phyloP scores from a whole-genome alignment of 2,329 filamentous ascomycete genomes.

The Diplodia intermedia region DNA sequence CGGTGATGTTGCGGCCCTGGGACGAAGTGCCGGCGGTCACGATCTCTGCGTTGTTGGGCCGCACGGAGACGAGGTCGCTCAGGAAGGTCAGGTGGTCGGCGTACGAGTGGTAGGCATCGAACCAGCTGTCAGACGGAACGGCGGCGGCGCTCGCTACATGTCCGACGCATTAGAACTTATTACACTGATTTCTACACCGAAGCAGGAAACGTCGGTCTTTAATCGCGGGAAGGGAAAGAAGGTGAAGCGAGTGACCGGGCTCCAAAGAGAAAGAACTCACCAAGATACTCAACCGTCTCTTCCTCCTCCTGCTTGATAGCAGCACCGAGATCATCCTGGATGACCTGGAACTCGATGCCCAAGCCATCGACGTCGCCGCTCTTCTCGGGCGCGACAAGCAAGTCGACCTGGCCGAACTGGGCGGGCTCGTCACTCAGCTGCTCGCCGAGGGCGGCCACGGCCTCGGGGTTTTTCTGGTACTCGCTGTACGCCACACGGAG shows the following conservation, averaged over 20 bases:
- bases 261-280: constrained; percentile 34
- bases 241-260: background rate
- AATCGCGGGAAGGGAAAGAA: no score
- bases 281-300: constrained; percentile 39
- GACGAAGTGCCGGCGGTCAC: constrained; percentile 44
- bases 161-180: background rate
- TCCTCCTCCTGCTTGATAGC: constrained; percentile 43
- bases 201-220: background rate
- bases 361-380: constrained; percentile 42
- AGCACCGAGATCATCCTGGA: constrained; percentile 47
- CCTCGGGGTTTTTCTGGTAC: constrained; percentile 39
- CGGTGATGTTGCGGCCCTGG: constrained; percentile 44
- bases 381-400: constrained; percentile 47
- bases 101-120: constrained; percentile 47
- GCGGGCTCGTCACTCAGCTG: constrained; percentile 46
- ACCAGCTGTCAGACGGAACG: constrained; percentile 47
- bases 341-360: constrained; percentile 39
- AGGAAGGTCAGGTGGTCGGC: constrained; percentile 46
- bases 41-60: constrained; percentile 44
- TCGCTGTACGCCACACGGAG: constrained; percentile 44
- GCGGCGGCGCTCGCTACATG: constrained; percentile 24
- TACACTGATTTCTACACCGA: background rate
- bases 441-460: constrained; percentile 42
- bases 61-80: constrained; percentile 44
- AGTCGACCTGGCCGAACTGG: constrained; percentile 43